phyloP scores from a whole-genome alignment of 352 stramenopile species.

The Phytophthora ramorum region DNA sequence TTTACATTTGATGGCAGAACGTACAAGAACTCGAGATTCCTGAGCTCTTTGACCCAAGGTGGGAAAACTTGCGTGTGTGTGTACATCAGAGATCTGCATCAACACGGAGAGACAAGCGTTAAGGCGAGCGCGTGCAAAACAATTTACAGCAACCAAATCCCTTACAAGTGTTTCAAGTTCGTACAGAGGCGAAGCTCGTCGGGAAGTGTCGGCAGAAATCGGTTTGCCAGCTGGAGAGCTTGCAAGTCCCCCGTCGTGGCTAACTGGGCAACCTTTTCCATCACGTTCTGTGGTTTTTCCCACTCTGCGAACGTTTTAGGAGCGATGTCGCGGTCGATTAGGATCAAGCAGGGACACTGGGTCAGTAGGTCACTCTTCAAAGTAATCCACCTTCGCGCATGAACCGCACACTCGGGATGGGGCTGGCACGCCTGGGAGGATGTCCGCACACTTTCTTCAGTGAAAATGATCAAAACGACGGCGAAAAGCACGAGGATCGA shows the following conservation, averaged over 20 bases:
- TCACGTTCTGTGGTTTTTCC: constrained; percentile 11
- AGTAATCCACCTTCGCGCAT: constrained; percentile 19
- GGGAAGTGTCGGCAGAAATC: constrained; percentile 13
- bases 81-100: constrained; percentile 38
- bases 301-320: constrained; percentile 17
- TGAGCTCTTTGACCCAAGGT: constrained; percentile 36
- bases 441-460: constrained; percentile 7
- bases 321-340: constrained; percentile 26
- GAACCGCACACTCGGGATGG: constrained; percentile 3
- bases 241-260: constrained; percentile 13
- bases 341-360: constrained; percentile 24
- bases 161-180: neutral
- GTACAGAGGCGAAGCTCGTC: constrained; percentile 15
- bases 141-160: neutral
- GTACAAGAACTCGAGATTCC: constrained; percentile 37
- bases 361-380: neutral
- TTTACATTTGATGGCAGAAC: constrained; percentile 1
- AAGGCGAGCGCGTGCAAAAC: constrained; percentile 18
- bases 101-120: neutral
- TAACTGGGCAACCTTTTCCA: constrained; percentile 22
- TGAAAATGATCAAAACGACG: constrained; percentile 8
- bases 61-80: constrained; percentile 31
- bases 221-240: constrained; percentile 22
- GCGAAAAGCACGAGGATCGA: constrained; percentile 17
- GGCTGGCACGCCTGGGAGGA: neutral